A percentile compares a stretch with the other conserved stretches of the same genome.
Evolutionary conservation across 148 eudicot species (phyloP).

Genomic region (Heliamphora exappendiculata): DNA sequence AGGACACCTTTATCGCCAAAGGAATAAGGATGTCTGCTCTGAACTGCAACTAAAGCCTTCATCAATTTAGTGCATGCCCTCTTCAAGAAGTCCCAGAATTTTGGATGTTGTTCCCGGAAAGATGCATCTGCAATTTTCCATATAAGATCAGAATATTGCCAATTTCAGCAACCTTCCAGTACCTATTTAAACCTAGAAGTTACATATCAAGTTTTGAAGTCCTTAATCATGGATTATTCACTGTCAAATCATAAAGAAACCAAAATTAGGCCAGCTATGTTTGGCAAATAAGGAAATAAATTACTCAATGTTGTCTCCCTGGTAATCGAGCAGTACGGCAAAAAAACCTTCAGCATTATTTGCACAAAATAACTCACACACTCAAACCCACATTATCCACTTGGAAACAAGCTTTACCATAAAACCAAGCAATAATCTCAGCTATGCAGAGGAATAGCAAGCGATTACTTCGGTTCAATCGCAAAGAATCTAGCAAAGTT

Average conservation of each 20-base stretch:
- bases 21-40: slow-evolving; percentile 90
- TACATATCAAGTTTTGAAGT: neutral
- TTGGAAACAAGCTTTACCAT: neutral
- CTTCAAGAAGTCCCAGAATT: slow-evolving; percentile 66
- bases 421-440: neutral
- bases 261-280: neutral
- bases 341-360: neutral
- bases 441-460: neutral
- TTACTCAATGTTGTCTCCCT: neutral
- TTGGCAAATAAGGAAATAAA: neutral
- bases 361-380: neutral
- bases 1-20: slow-evolving; percentile 86
- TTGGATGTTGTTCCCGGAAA: slow-evolving; percentile 58
- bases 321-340: neutral
- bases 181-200: neutral
- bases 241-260: neutral
- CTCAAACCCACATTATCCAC: neutral
- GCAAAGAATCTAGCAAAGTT: neutral
- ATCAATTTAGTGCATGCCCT: slow-evolving; percentile 76
- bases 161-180: neutral
- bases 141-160: slow-evolving; percentile 13
- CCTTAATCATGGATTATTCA: neutral
- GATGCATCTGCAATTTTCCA: slow-evolving; percentile 65
- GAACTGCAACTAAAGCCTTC: slow-evolving; percentile 77
- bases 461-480: neutral